Percentiles rank a stretch among this genome's conserved stretches.
Evolutionary conservation across 805 yeast species (phyloP).

Genomic region (Myxozyma kluyveri): DNA sequence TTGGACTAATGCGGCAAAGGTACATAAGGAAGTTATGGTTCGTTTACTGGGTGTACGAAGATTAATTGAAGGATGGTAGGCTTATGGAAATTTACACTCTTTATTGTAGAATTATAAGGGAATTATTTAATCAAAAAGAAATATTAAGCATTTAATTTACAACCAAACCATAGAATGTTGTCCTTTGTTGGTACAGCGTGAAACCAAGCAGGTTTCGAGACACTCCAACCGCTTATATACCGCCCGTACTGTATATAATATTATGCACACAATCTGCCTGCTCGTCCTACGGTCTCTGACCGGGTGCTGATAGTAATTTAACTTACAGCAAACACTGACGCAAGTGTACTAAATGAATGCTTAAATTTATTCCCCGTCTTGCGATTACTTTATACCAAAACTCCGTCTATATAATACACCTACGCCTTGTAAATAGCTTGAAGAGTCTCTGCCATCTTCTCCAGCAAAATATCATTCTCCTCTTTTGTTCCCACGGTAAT

Average conservation of each 20-base stretch:
- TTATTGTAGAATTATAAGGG: not conserved
- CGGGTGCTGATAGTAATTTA: too few relatives aligned
- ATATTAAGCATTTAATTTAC: not conserved
- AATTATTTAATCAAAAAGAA: not conserved
- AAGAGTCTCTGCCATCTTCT: conserved; percentile 46
- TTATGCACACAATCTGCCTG: too few relatives aligned
- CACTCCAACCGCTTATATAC: too few relatives aligned
- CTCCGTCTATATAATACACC: not conserved
- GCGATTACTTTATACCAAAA: not conserved
- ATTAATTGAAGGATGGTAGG: conserved; percentile 20
- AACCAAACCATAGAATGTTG: too few relatives aligned
- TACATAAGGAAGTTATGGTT: conserved; percentile 26
- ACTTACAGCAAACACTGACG: too few relatives aligned
- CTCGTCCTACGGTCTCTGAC: too few relatives aligned
- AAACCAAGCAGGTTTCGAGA: too few relatives aligned
- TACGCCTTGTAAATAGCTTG: conserved; percentile 8
- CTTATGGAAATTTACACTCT: not conserved
- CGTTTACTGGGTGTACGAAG: conserved; percentile 21
- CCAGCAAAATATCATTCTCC: conserved; percentile 63
- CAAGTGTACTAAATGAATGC: too few relatives aligned
- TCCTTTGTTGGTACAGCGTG: too few relatives aligned
- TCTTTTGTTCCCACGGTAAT: conserved; percentile 79
- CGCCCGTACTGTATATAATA: too few relatives aligned
- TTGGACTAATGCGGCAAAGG: conserved; percentile 28
- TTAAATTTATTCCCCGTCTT: too few relatives aligned